These are phyloP conservation scores for Oxalis stricta DNA, from an alignment of 441 rosid genomes.

Conservation along the genomic window DNA sequence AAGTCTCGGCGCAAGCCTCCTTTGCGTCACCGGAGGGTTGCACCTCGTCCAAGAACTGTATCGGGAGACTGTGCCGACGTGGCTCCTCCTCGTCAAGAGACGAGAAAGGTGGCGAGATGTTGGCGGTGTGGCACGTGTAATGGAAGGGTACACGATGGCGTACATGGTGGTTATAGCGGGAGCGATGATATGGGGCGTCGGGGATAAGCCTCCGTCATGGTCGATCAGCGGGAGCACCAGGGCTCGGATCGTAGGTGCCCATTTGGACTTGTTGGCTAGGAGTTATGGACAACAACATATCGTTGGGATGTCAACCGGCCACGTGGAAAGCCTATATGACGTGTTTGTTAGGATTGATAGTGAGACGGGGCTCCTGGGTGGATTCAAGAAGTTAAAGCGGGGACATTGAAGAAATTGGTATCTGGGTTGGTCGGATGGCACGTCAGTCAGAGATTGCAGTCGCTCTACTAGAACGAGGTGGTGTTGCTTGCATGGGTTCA, in stretches of 20 bases:
- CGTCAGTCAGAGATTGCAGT: slow-evolving; percentile 41
- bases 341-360: slow-evolving; percentile 34
- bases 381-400: slow-evolving; percentile 32
- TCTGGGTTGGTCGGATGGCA: slow-evolving; percentile 35
- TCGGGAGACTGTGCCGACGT: slow-evolving; percentile 36
- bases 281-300: slow-evolving; percentile 35
- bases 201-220: slow-evolving; percentile 17
- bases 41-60: slow-evolving; percentile 31
- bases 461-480: slow-evolving; percentile 48
- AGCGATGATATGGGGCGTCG: slow-evolving; percentile 25
- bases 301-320: slow-evolving; percentile 35
- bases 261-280: slow-evolving; percentile 38
- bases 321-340: slow-evolving; percentile 52
- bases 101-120: slow-evolving; percentile 14
- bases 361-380: slow-evolving; percentile 36
- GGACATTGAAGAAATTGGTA: slow-evolving; percentile 38
- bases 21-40: slow-evolving; percentile 35
- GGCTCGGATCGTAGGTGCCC: slow-evolving; percentile 15
- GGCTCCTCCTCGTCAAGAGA: slow-evolving; percentile 33
- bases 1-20: slow-evolving; percentile 40
- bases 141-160: slow-evolving; percentile 53
- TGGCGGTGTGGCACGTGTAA: slow-evolving; percentile 18
- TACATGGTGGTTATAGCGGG: slow-evolving; percentile 29
- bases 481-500: slow-evolving; percentile 26
- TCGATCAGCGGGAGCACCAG: slow-evolving; percentile 18